Percentiles rank a stretch among this genome's conserved stretches.
Evolutionary conservation across 1,284 basidiomycete genomes (phyloP).

Genomic region (Heterobasidion occidentale): DNA sequence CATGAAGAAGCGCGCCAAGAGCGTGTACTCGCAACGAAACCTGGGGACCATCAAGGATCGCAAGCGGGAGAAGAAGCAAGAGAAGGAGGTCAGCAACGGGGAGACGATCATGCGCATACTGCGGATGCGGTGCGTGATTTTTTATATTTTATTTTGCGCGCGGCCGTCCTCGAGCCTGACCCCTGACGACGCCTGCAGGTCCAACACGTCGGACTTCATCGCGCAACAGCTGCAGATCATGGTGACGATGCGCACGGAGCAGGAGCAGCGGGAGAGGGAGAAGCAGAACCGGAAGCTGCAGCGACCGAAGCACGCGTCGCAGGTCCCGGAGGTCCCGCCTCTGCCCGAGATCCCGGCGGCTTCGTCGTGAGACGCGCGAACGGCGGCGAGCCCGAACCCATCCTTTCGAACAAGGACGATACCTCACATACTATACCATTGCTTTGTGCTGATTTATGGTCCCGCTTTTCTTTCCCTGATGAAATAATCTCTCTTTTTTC

Average conservation of each 20-base stretch:
- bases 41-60: slow-evolving; percentile 94
- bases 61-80: slow-evolving; percentile 86
- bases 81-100: slow-evolving; percentile 65
- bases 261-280: slow-evolving; percentile 53
- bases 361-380: not conserved
- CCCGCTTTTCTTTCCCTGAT: not conserved
- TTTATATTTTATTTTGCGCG: not conserved
- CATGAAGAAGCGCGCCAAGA: slow-evolving; percentile 86
- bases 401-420: slow-evolving; percentile 6
- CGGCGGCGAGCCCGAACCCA: not conserved
- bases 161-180: not conserved
- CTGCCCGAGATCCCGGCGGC: slow-evolving; percentile 14
- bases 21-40: slow-evolving; percentile 84
- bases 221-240: slow-evolving; percentile 80
- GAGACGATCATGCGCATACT: slow-evolving; percentile 91
- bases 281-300: slow-evolving; percentile 43
- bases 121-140: slow-evolving; percentile 72
- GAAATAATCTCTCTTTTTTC: not conserved
- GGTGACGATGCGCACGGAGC: slow-evolving; percentile 67
- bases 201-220: slow-evolving; percentile 83
- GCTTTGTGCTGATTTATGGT: not conserved
- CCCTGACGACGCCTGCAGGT: slow-evolving; percentile 31
- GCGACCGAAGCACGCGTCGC: slow-evolving; percentile 20
- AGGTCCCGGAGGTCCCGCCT: slow-evolving; percentile 13
- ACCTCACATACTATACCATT: slow-evolving; percentile 10